These are phyloP conservation scores for Biscogniauxia mediterranea DNA, from an alignment of 2,329 filamentous ascomycete species.

Conservation along the genomic window DNA sequence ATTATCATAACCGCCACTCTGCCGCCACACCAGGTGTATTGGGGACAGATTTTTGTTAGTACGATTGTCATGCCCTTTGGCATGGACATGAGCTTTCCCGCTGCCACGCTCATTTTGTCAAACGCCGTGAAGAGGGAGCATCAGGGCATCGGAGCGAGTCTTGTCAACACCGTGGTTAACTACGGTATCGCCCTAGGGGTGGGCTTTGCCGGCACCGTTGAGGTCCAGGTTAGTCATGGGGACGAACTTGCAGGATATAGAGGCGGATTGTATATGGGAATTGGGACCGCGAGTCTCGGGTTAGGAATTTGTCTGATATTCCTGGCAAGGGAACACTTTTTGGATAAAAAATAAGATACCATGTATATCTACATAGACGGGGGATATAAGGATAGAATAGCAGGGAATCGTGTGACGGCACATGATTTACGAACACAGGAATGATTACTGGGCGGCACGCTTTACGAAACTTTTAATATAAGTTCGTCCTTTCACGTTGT, in stretches of 20 bases:
- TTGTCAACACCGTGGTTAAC: conserved; percentile 57
- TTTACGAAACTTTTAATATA: not conserved
- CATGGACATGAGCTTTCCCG: conserved; percentile 58
- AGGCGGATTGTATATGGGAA: conserved; percentile 27
- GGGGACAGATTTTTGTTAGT: conserved; percentile 50
- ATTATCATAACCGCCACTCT: conserved; percentile 29
- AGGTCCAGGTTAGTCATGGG: conserved; percentile 25
- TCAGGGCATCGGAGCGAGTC: conserved; percentile 35
- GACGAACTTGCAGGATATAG: conserved; percentile 26
- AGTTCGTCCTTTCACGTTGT: not conserved
- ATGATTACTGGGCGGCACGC: not conserved
- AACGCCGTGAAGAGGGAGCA: conserved; percentile 36
- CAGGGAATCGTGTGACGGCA: not conserved
- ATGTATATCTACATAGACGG: not conserved
- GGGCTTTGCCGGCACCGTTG: conserved; percentile 50
- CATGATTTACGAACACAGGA: not conserved
- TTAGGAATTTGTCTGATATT: conserved; percentile 23
- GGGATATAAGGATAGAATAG: not conserved
- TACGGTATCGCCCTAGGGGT: conserved; percentile 55
- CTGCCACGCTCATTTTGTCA: conserved; percentile 49
- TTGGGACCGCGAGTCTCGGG: conserved; percentile 23
- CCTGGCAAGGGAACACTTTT: conserved; percentile 15
- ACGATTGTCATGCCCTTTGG: conserved; percentile 48
- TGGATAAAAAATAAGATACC: conserved; percentile 4
- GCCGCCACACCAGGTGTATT: conserved; percentile 50